A percentile compares a stretch with the other conserved stretches of the same genome.
These are phyloP conservation scores for Hypomontagnella monticulosa DNA, from an alignment of 495 filamentous ascomycete species.

Conservation along the genomic window DNA sequence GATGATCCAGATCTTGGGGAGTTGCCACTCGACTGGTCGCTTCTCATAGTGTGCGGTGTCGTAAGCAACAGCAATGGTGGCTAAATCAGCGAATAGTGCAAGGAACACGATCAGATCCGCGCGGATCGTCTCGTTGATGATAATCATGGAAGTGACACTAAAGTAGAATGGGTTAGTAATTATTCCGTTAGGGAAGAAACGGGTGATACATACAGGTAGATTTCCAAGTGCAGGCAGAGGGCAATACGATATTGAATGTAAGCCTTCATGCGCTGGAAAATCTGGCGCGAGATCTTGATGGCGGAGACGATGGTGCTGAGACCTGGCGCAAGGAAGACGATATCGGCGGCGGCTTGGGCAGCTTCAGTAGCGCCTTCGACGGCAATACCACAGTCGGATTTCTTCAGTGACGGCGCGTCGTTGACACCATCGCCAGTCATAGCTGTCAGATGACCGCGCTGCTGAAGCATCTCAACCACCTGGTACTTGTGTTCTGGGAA, in stretches of 20 bases:
- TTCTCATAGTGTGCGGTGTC: slow-evolving; percentile 87
- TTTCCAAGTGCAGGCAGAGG: slow-evolving; percentile 84
- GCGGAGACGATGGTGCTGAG: slow-evolving; percentile 91
- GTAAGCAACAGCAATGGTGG: slow-evolving; percentile 89
- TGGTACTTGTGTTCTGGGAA: slow-evolving; percentile 98
- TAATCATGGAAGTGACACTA: slow-evolving; percentile 80
- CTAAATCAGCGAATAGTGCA: slow-evolving; percentile 90
- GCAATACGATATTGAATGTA: slow-evolving; percentile 96
- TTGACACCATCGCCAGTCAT: slow-evolving; percentile 99
- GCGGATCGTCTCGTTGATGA: slow-evolving; percentile 81
- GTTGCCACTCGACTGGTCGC: slow-evolving; percentile 89
- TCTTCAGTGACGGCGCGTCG: slow-evolving; percentile 93
- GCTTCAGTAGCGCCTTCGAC: slow-evolving; percentile 91
- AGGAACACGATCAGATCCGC: slow-evolving; percentile 87
- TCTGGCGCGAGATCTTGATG: slow-evolving; percentile 89
- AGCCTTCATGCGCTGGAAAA: slow-evolving; percentile 96
- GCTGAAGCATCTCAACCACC: slow-evolving; percentile 94
- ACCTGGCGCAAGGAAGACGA: slow-evolving; percentile 89
- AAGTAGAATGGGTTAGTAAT: too few species aligned
- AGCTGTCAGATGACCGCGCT: slow-evolving; percentile 91
- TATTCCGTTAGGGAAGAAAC: too few species aligned
- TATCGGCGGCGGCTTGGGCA: slow-evolving; percentile 88
- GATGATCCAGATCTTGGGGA: slow-evolving; percentile 89
- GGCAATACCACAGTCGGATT: slow-evolving; percentile 90
- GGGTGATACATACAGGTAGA: slow-evolving; percentile 65